Evolutionary conservation across 495 filamentous ascomycete genomes (phyloP), one percentile per base, ranked within the genome.

Genomic region (Aspergillus steynii): DNA sequence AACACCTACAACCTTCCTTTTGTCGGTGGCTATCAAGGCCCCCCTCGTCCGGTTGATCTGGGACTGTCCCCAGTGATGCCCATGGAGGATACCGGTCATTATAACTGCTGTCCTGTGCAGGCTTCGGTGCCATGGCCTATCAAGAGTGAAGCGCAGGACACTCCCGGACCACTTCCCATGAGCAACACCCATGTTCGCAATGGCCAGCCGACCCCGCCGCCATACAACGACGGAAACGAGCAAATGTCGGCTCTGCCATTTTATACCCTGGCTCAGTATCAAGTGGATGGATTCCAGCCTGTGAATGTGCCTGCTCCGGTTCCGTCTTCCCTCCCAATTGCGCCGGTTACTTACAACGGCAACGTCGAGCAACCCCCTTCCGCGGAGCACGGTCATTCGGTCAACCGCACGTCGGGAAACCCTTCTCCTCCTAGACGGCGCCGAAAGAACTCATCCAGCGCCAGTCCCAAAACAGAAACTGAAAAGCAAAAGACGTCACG

Each of bases 131-230:
- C 51, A 2, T 74, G 73, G 71, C 70, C 74, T 51, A 29, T 55
- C 50, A 74, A 71, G 53, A 37, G 58, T 29, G 73, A 73, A 28
- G 52, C 6, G 25, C 69, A 29, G 63, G 60, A 59, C 27, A 73
- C 73, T 56, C 55, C 68, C 34, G 56, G 53, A 51, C 66, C 68
- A 4, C 56, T 59, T 2, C 55, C 74, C 28, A 69, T 76, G 32
- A 66, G 71, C 50, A 73, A 77, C 53, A 60, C 74, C 20, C 74
- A 74, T 42, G 71, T 80, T 32, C 71, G 73, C 48, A 77, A 80
- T 53, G 77, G 77, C 20, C 77, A 79, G 34, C 75, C 76, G 27
- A 80, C 77, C 2, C 77, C 77, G 3, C 76, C 76, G 0, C 75
- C 74, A 8, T 71, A 69, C 50, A 67, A 73, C 25, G 76, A 74